Evolutionary conservation across 305 asterid species (phyloP).

Genomic region (Nicotiana rustica): DNA sequence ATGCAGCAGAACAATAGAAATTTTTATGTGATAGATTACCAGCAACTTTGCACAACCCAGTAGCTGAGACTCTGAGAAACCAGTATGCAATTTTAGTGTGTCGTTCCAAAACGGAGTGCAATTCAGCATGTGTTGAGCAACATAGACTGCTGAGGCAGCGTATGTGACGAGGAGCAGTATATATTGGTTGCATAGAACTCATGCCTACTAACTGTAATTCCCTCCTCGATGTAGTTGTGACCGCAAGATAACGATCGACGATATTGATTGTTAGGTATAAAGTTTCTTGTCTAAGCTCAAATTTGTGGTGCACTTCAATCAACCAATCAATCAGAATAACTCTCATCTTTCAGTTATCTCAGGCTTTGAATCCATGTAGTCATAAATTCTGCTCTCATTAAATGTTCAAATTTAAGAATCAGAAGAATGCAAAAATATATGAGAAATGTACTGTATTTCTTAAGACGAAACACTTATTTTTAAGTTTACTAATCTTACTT

Average conservation of each 20-base stretch:
- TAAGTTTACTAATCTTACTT: background rate
- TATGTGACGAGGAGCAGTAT: background rate
- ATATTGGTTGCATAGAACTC: too few species aligned
- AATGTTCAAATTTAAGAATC: background rate
- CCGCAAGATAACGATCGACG: slow-evolving; percentile 74
- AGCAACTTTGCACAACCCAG: slow-evolving; percentile 71
- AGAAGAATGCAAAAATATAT: background rate
- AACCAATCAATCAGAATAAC: slow-evolving; percentile 90
- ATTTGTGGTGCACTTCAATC: slow-evolving; percentile 80
- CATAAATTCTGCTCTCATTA: slow-evolving; percentile 65
- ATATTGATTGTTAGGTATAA: slow-evolving; percentile 84
- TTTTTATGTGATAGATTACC: slow-evolving; percentile 54
- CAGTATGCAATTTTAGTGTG: slow-evolving; percentile 76
- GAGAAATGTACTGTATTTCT: background rate
- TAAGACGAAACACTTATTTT: background rate
- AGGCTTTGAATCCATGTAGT: slow-evolving; percentile 76
- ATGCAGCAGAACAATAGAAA: too few species aligned
- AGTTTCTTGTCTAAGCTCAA: slow-evolving; percentile 82
- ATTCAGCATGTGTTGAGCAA: slow-evolving; percentile 65
- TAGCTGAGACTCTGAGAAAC: slow-evolving; percentile 68
- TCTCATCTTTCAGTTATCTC: slow-evolving; percentile 81
- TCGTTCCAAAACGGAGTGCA: slow-evolving; percentile 71
- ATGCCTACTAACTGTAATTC: too few species aligned
- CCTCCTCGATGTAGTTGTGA: background rate
- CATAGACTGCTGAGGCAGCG: slow-evolving; percentile 96